These are phyloP conservation scores for Zymoseptoria tritici DNA, from an alignment of 2,329 filamentous ascomycete genomes.

Conservation along the genomic window DNA sequence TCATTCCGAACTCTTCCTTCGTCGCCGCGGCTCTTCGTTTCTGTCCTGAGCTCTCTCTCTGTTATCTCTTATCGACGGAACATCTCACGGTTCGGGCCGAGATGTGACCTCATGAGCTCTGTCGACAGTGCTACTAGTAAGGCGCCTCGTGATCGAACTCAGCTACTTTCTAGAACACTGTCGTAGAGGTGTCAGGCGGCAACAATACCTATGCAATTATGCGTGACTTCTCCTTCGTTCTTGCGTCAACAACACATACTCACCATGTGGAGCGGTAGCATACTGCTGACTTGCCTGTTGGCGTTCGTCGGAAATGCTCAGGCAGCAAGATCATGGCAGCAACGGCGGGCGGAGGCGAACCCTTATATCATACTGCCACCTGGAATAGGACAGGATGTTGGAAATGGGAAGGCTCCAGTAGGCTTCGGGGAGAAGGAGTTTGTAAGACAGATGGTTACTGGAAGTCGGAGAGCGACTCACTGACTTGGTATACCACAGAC, in stretches of 20 bases:
- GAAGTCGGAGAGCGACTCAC: background rate
- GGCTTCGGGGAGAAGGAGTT: slow-evolving; percentile 23
- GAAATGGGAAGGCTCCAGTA: slow-evolving; percentile 6
- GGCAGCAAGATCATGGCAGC: slow-evolving; percentile 9
- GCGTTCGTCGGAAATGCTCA: slow-evolving; percentile 1
- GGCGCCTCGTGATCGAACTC: background rate
- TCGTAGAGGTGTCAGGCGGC: background rate
- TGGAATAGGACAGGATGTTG: slow-evolving; percentile 4
- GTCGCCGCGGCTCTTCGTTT: no score
- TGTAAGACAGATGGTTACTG: slow-evolving; percentile 13
- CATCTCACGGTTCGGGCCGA: no score
- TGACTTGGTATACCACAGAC: slow-evolving; percentile 35
- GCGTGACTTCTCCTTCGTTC: background rate
- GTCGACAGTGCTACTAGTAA: no score
- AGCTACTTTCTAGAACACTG: background rate
- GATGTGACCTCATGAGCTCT: background rate
- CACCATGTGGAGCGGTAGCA: slow-evolving; percentile 18
- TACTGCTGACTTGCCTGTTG: slow-evolving; percentile 16
- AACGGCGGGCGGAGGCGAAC: slow-evolving; percentile 14
- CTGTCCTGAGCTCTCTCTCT: no score
- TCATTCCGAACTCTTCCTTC: no score
- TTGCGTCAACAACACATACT: background rate
- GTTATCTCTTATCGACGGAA: background rate
- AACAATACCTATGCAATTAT: background rate
- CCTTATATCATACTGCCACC: slow-evolving; percentile 21